Percentiles rank a stretch among this genome's conserved stretches.
phyloP scores from a whole-genome alignment of 2,329 filamentous ascomycete genomes.

The Stemphylium lycopersici region DNA sequence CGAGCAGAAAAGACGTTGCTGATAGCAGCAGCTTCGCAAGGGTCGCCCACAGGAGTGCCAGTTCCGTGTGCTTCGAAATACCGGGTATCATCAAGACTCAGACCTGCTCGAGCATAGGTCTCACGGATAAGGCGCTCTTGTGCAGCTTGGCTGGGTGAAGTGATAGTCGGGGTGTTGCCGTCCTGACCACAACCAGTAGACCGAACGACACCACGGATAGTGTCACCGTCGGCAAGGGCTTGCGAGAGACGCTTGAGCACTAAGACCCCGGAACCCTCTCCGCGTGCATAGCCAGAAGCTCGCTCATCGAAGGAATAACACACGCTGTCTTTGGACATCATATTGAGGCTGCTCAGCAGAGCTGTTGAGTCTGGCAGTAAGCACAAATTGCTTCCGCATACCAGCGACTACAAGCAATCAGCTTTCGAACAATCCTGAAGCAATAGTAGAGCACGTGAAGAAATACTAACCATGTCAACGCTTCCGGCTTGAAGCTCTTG shows the following conservation, averaged over 20 bases:
- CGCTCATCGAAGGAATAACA: slow-evolving; percentile 53
- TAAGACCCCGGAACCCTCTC: slow-evolving; percentile 59
- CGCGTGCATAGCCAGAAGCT: slow-evolving; percentile 68
- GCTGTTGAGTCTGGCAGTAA: slow-evolving; percentile 17
- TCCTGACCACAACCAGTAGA: slow-evolving; percentile 32
- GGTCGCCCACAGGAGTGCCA: slow-evolving; percentile 57
- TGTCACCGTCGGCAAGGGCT: slow-evolving; percentile 29
- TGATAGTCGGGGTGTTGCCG: slow-evolving; percentile 26
- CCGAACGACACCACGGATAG: slow-evolving; percentile 38
- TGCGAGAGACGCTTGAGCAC: slow-evolving; percentile 31
- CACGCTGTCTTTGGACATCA: slow-evolving; percentile 40
- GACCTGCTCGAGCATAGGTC: slow-evolving; percentile 46
- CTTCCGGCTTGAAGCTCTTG: slow-evolving; percentile 18
- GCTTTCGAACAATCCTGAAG: neutral
- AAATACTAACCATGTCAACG: slow-evolving; percentile 15
- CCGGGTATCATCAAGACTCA: slow-evolving; percentile 36
- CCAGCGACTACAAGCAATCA: slow-evolving; percentile 12
- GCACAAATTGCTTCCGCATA: slow-evolving; percentile 21
- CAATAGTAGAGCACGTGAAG: neutral
- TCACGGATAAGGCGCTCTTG: slow-evolving; percentile 40
- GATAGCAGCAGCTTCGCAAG: slow-evolving; percentile 29
- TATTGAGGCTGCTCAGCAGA: slow-evolving; percentile 16
- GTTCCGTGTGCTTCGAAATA: slow-evolving; percentile 49
- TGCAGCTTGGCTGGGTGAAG: slow-evolving; percentile 51
- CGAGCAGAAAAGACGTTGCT: slow-evolving; percentile 20